Conservation (phyloP, 108 stramenopile species). For the Fragilaria radians region DNA sequence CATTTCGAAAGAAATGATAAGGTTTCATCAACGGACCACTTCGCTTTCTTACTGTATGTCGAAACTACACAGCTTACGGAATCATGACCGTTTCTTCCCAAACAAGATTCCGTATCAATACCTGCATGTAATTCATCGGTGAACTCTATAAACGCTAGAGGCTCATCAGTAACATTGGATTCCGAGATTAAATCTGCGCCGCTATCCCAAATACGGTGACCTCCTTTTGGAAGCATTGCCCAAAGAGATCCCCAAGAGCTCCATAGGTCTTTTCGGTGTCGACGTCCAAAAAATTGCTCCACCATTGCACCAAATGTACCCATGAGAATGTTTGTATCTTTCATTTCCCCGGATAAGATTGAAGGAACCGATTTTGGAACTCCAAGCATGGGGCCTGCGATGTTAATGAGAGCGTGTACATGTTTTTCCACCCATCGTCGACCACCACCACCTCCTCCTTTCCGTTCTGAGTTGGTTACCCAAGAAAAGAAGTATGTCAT, state of each 20-base stretch:
- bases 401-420: conserved; percentile 73
- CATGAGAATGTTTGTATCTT: conserved; percentile 63
- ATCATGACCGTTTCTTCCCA: background rate
- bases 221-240: conserved; percentile 83
- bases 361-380: conserved; percentile 74
- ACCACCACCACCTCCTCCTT: conserved; percentile 72
- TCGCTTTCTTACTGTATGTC: background rate
- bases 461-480: conserved; percentile 43
- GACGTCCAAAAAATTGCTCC: conserved; percentile 67
- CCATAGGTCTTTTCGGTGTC: conserved; percentile 55
- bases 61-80: background rate
- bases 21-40: conserved; percentile 6
- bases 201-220: conserved; percentile 70
- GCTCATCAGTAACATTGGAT: background rate
- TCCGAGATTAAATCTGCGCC: conserved; percentile 37
- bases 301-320: conserved; percentile 50
- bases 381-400: conserved; percentile 87
- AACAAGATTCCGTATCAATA: background rate
- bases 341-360: conserved; percentile 82
- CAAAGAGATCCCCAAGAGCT: conserved; percentile 69
- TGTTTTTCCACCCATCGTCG: conserved; percentile 74
- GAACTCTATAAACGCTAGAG: background rate
- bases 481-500: conserved; percentile 80
- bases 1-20: conserved; percentile 33
- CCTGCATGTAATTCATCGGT: background rate